phyloP scores from a whole-genome alignment of 2,329 filamentous ascomycete species.

The Diaporthe ilicicola region DNA sequence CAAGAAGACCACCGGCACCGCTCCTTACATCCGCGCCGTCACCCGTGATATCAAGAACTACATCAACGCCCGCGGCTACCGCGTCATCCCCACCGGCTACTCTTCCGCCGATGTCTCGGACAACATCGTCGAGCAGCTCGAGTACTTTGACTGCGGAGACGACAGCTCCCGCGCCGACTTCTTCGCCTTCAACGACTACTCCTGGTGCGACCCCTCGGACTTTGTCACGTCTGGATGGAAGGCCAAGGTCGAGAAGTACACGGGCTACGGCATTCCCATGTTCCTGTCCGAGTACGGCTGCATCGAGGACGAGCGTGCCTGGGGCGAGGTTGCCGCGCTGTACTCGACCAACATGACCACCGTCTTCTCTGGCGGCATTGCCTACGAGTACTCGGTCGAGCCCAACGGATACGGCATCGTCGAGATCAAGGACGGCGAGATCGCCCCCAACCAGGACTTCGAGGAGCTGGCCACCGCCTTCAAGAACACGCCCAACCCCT shows the following conservation, averaged over 20 bases:
- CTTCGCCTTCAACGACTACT: slow-evolving; percentile 86
- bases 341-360: slow-evolving; percentile 84
- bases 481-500: slow-evolving; percentile 58
- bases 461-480: slow-evolving; percentile 58
- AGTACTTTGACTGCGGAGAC: slow-evolving; percentile 93
- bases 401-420: slow-evolving; percentile 84
- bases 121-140: slow-evolving; percentile 86
- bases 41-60: slow-evolving; percentile 81
- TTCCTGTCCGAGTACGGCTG: slow-evolving; percentile 98
- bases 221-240: slow-evolving; percentile 82
- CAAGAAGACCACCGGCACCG: slow-evolving; percentile 68
- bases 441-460: slow-evolving; percentile 71
- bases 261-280: slow-evolving; percentile 85
- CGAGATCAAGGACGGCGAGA: slow-evolving; percentile 62
- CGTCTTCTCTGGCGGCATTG: slow-evolving; percentile 94
- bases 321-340: slow-evolving; percentile 79
- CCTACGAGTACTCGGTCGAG: slow-evolving; percentile 93
- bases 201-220: slow-evolving; percentile 79
- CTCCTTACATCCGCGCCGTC: slow-evolving; percentile 80
- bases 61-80: slow-evolving; percentile 68
- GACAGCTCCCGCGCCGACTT: slow-evolving; percentile 88
- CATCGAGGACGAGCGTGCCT: slow-evolving; percentile 81
- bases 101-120: slow-evolving; percentile 81
- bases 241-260: slow-evolving; percentile 87
- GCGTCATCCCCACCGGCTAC: slow-evolving; percentile 78